Base-by-base conservation (phyloP, 805 yeast species). In the baker's yeast (Saccharomyces cerevisiae) region DNA sequence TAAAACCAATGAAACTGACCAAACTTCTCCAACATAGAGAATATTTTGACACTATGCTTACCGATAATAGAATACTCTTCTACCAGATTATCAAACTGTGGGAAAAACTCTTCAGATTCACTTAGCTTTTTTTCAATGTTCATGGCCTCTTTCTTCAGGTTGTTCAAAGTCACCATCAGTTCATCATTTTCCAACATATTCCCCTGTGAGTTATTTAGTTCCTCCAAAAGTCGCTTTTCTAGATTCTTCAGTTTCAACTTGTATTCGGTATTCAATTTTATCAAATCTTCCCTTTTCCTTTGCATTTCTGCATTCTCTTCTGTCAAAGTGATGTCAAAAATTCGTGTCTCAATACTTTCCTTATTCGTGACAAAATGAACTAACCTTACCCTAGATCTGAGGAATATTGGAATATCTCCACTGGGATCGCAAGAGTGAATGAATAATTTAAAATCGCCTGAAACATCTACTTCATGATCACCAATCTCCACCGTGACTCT, bases 331-430 rank as follows among this genome's bases (percentile, higher is more conserved):
- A 77, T 67, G 56, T 85, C 81, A 54, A 88, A 69, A 0, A 87
- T 75, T 58, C 84, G 84, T 29, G 78, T 76, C 55, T 85, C 84
- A 50, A 91, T 70, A 48, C 84, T 83, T 48, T 82, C 79, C 46
- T 79, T 74, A 0, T 96, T 86, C n/a, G 87, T 72, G 0, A 90
- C 77, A 67, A 85, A 92, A 67, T 89, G 88, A 21, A 88, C 73
- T 10, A 83, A 63, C 2, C 83, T 73, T 10, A 87, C 79, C 54
- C 94, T 73, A 14, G 90, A 75, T 13, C 78, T 62, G n/a, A 89
- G 73, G 64, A 79, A 84, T 1, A 85, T 73, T 0, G 84, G 69
- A 1, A 85, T 60, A 0, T 43, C 51, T 1, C 76, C 68, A 2
- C 73, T 65, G 0, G 84, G 73, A 61, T 87, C 89, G 49, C 76